Evolutionary conservation across 768 basidiomycete species (phyloP), one percentile per base, ranked within the genome.

Genomic region (Trametes cingulata): DNA sequence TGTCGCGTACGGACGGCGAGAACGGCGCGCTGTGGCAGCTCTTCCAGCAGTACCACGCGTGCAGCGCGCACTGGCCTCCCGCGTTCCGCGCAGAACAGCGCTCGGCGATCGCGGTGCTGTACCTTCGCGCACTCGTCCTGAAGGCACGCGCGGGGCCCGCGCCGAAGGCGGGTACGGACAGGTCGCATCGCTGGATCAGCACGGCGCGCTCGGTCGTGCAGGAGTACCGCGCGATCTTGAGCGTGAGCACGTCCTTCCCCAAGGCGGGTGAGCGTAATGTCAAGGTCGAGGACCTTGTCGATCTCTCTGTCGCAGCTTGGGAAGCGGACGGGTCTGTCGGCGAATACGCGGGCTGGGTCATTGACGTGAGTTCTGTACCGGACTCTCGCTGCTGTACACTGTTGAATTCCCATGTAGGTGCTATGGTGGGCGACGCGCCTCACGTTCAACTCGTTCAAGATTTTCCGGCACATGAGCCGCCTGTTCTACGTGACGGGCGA

Each of bases 381-480:
- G 27, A 35, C 22, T 42, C 61, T 43, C 24, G 33, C 6, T 3
- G 10, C 1, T 27, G 20, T 33, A 33, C 39, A 39, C 35, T 4
- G 10, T 51, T 17, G n/a, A n/a, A n/a, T n/a, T n/a, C n/a, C n/a
- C n/a, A n/a, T 15, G 19, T 71, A 91, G 90, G 82, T 93, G 20
- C 80, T 98, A 1, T 96, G 93, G 90, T 95, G 93, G 93, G 90
- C 93, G 0, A 95, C 93, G 9, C 86, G 88, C 20, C 82, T 95
- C 20, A 98, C 96, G 0, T 97, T 98, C 79, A 95, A 97, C 69
- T 95, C 92, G 0, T 89, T 88, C 60, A 84, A 86, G 9, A 77
- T 98, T 8, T 82, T 92, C 55, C 86, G 95, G 0, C 91, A 97
- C 72, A 87, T 98, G 80, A 85, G 85, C 27, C 85, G 89, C 1